Base-by-base conservation (phyloP, 768 basidiomycete species). In the Suillus ampliporus region DNA sequence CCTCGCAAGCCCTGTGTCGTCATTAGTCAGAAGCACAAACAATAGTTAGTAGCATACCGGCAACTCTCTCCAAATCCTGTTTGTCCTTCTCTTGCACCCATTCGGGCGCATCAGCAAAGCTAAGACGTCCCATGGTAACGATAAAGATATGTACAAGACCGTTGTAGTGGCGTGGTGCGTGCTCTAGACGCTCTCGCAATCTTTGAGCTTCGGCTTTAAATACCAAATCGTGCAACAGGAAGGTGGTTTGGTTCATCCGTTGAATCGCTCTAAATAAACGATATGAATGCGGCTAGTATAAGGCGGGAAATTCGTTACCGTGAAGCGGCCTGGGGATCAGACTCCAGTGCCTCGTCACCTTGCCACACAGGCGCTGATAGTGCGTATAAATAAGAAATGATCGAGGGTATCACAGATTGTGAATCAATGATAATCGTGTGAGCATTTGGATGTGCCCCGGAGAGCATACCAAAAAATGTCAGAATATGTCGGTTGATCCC, bases 71-170 rank as follows among this genome's bases (percentile, higher is more conserved):
- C 46, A 88, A 68, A 50, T 82, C 81, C 23, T 72, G 69, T 60
- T 76, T 79, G 17, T 75, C 71, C 52, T 77, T 71, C 17, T 62
- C 60, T 26, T 80, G 75, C 37, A 89, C 72, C 86, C 88, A 90
- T 48, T 84, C 80, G 17, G 89, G 89, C 13, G 84, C 78, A 51
- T 86, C 87, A 7, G 89, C 86, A 63, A 86, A 93, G 61, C 88
- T 86, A 52, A 95, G 76, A 64, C 92, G 82, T 43, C 92, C 90
- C 60, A 95, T 84, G 1, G 87, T 85, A n/a, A 92, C 86, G 34
- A 88, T 84, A 69, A 92, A 93, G 71, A 87, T 81, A 66, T 94
- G 87, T 14, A 79, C 79, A 31, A 91, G 74, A 37, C 87, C 87
- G 66, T 84, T 86, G 70, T 89, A 89, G 34, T 80, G 78, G 37